A percentile compares a stretch with the other conserved stretches of the same genome.
phyloP scores from a whole-genome alignment of 140 eudicot species.

The Senecio squalidus region DNA sequence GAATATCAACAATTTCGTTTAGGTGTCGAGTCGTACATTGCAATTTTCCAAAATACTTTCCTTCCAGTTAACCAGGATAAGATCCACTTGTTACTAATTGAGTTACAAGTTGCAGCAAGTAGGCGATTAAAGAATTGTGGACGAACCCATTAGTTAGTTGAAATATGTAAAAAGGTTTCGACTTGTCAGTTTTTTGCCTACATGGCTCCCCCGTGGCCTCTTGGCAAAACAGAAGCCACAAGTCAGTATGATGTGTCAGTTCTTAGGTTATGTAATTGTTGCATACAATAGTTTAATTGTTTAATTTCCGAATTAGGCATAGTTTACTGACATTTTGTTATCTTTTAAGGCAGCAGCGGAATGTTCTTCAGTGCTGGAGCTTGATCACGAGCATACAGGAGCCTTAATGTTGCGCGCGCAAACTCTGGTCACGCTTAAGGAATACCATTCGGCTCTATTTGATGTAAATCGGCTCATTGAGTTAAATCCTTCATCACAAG shows the following conservation, averaged over 20 bases:
- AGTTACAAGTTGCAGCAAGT: slow-evolving; percentile 2
- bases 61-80: neutral
- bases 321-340: slow-evolving; percentile 11
- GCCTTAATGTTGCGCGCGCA: slow-evolving; percentile 98
- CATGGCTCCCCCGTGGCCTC: neutral
- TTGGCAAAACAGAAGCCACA: neutral
- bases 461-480: slow-evolving; percentile 91
- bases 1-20: neutral
- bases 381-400: slow-evolving; percentile 90
- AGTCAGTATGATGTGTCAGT: neutral
- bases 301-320: neutral
- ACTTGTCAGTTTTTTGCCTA: neutral
- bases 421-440: slow-evolving; percentile 87
- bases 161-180: neutral
- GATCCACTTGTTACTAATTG: neutral
- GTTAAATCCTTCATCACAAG: slow-evolving; percentile 85
- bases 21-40: neutral
- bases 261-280: neutral
- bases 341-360: slow-evolving; percentile 77
- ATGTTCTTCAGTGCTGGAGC: slow-evolving; percentile 93
- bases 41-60: no score
- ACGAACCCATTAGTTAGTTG: neutral
- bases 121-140: neutral
- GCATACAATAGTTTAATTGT: neutral
- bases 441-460: slow-evolving; percentile 83